Base-by-base conservation (phyloP, 805 yeast genomes). In the Yamadazyma sp. region DNA sequence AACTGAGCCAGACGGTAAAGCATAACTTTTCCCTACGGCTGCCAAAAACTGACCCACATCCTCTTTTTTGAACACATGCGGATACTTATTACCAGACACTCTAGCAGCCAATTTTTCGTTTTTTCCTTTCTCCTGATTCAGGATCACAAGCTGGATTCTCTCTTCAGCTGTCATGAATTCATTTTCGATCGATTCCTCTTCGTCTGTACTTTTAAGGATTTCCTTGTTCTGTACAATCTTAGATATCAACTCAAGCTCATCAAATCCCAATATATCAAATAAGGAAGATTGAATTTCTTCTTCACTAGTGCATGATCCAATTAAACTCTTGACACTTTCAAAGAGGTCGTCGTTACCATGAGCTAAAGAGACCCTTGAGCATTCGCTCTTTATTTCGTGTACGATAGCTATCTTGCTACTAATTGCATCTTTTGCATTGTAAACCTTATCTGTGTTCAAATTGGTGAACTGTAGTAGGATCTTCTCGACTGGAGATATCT, bases 221-320 rank as follows among this genome's bases (percentile, higher is more conserved):
- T n/a, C n/a, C 48, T 70, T 74, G 35, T 75, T 60, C 35, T 73
- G 73, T 3, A 87, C 57, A 9, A 88, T 60, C 30, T 70, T 73
- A 1, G 88, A 72, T 7, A 90, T 84, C 34, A 90, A 60, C 37
- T 88, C 96, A 44, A 93, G 73, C 53, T 87, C 84, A 17, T 88
- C 96, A 49, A 80, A 84, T 0, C 99, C 99, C 1, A 93, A 58
- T 6, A 86, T 68, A 55, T 89, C 96, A 42, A 87, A 79, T 28
- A 93, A 61, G 5, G 77, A 64, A 5, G 85, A 78, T 52, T 90
- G 96, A 9, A 85, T 52, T 25, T 75, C 79, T 23, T 77, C 84
- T 28, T 79, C 82, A 31, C 38, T 33, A 9, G 35, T 30, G 31
- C 40, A 22, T 16, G 41, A n/a, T 7, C 18, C 10, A 3, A 46